These are phyloP conservation scores for Nannochloris sp. DNA, from an alignment of 139 green algal species.

Conservation along the genomic window DNA sequence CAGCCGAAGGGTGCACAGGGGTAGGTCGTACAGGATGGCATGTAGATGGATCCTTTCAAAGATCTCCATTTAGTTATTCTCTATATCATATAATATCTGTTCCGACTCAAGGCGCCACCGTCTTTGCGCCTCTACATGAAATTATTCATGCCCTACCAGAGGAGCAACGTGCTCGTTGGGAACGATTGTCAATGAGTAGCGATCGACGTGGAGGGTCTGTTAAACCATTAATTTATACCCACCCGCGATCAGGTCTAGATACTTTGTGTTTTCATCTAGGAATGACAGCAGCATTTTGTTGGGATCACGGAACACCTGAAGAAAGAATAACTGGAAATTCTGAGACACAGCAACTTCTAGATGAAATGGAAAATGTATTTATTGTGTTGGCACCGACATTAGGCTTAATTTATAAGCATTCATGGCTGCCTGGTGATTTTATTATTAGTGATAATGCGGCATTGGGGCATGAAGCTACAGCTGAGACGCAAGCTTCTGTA, in stretches of 20 bases:
- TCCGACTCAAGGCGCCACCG: slow-evolving; percentile 20
- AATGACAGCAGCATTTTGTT: slow-evolving; percentile 34
- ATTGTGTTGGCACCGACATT: not conserved
- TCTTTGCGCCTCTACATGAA: slow-evolving; percentile 33
- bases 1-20: slow-evolving; percentile 36
- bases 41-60: slow-evolving; percentile 42
- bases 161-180: slow-evolving; percentile 25
- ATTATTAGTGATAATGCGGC: slow-evolving; percentile 46
- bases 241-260: slow-evolving; percentile 28
- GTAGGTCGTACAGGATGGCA: slow-evolving; percentile 48
- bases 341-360: slow-evolving; percentile 27
- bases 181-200: slow-evolving; percentile 34
- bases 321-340: not conserved
- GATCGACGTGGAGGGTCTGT: slow-evolving; percentile 18
- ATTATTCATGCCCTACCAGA: slow-evolving; percentile 12
- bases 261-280: slow-evolving; percentile 44
- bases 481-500: slow-evolving; percentile 32
- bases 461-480: slow-evolving; percentile 33
- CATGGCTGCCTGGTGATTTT: slow-evolving; percentile 42
- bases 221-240: slow-evolving; percentile 43
- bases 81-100: slow-evolving; percentile 33
- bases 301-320: slow-evolving; percentile 24
- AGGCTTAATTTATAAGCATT: slow-evolving; percentile 5
- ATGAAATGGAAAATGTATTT: slow-evolving; percentile 28
- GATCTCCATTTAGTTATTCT: slow-evolving; percentile 29